Evolutionary conservation across 805 yeast species (phyloP).

Genomic region (Saccharomycodes ludwigii): DNA sequence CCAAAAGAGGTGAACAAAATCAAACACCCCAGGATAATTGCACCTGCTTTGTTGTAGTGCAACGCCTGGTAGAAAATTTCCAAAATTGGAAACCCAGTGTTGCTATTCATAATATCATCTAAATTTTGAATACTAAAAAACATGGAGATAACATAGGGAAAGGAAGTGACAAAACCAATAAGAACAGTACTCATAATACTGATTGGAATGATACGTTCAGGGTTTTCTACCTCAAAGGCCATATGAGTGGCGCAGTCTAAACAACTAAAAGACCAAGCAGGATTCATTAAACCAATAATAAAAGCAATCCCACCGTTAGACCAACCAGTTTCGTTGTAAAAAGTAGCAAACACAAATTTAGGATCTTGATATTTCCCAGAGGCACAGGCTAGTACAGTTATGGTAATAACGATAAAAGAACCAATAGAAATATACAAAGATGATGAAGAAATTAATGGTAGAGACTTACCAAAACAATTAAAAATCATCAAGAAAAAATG

Average conservation of each 20-base stretch:
- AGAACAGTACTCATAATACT: constrained; percentile 56
- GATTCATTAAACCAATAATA: constrained; percentile 54
- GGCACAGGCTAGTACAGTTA: constrained; percentile 44
- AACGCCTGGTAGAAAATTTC: constrained; percentile 54
- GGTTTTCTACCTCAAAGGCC: constrained; percentile 55
- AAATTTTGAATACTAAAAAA: constrained; percentile 51
- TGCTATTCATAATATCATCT: constrained; percentile 32
- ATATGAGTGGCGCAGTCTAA: constrained; percentile 62
- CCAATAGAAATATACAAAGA: constrained; percentile 42
- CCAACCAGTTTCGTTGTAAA: constrained; percentile 55
- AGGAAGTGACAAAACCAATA: constrained; percentile 56
- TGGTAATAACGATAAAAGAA: constrained; percentile 44
- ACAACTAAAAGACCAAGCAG: constrained; percentile 62
- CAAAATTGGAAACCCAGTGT: constrained; percentile 51
- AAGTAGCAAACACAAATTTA: constrained; percentile 44
- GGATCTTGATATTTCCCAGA: constrained; percentile 44
- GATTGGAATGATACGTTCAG: constrained; percentile 50
- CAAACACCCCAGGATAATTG: constrained; percentile 38
- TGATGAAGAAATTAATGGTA: constrained; percentile 39
- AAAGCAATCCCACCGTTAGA: constrained; percentile 45
- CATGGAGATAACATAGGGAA: constrained; percentile 41
- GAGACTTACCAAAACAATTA: constrained; percentile 42
- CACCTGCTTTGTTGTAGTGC: constrained; percentile 38
- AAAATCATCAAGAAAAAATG: constrained; percentile 36
- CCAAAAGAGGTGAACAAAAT: constrained; percentile 47